Percentiles rank a stretch among this genome's conserved stretches.
phyloP scores from a whole-genome alignment of 768 basidiomycete species.

The Boletus bicolor region DNA sequence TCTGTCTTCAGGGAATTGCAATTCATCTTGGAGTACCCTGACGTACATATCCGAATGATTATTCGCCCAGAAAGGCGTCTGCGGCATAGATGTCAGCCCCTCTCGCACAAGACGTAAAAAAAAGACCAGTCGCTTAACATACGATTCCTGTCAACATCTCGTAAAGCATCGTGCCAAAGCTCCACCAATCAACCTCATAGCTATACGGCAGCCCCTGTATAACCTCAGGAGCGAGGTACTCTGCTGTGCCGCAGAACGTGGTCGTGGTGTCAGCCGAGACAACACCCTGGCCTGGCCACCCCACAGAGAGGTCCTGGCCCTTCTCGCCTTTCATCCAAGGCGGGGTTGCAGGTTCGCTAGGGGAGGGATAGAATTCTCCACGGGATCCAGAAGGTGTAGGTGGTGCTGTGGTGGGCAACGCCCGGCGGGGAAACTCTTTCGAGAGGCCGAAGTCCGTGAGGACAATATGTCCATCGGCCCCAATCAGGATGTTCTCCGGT shows the following conservation, averaged over 20 bases:
- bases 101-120: slow-evolving; percentile 13
- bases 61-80: slow-evolving; percentile 93
- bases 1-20: slow-evolving; percentile 85
- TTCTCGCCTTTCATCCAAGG: slow-evolving; percentile 76
- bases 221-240: slow-evolving; percentile 95
- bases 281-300: slow-evolving; percentile 55
- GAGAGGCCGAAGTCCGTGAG: slow-evolving; percentile 96
- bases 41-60: slow-evolving; percentile 96
- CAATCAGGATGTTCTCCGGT: slow-evolving; percentile 95
- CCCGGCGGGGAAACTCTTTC: slow-evolving; percentile 77
- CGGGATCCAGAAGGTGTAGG: slow-evolving; percentile 54
- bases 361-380: slow-evolving; percentile 53
- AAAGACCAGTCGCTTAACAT: slow-evolving; percentile 23
- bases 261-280: slow-evolving; percentile 64
- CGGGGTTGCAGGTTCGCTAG: slow-evolving; percentile 47
- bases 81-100: slow-evolving; percentile 16
- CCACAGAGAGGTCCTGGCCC: slow-evolving; percentile 47
- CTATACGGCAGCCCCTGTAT: slow-evolving; percentile 87
- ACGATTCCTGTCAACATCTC: slow-evolving; percentile 97
- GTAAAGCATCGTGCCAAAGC: slow-evolving; percentile 94
- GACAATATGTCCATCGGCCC: slow-evolving; percentile 91
- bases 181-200: slow-evolving; percentile 98
- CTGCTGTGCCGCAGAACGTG: slow-evolving; percentile 95
- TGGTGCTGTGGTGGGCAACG: slow-evolving; percentile 45
- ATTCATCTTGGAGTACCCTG: slow-evolving; percentile 84